Percentiles rank a stretch among this genome's conserved stretches.
These are phyloP conservation scores for Daldinia concentrica DNA, from an alignment of 495 filamentous ascomycete species.

Conservation along the genomic window DNA sequence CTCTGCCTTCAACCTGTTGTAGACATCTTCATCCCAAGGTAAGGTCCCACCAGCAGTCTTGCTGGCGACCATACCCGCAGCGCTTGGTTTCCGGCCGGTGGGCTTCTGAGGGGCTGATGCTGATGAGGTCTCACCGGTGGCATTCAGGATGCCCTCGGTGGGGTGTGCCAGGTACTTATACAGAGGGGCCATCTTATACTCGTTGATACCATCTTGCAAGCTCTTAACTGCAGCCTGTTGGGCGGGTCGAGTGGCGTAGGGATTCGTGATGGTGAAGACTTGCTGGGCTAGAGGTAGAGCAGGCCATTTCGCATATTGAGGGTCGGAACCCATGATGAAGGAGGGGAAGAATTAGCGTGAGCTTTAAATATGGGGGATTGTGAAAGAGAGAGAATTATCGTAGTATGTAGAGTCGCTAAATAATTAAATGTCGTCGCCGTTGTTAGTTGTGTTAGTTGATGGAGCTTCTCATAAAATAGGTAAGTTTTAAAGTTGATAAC, in stretches of 20 bases:
- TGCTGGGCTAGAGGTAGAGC: constrained; percentile 91
- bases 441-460: constrained; percentile 22
- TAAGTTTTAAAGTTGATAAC: not conserved
- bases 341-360: constrained; percentile 3
- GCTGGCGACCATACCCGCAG: constrained; percentile 77
- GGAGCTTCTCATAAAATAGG: constrained; percentile 13
- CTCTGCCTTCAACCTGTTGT: constrained; percentile 83
- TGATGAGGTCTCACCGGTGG: constrained; percentile 72
- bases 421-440: constrained; percentile 13
- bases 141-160: constrained; percentile 87
- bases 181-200: constrained; percentile 96
- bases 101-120: constrained; percentile 61
- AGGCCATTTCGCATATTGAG: constrained; percentile 95
- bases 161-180: constrained; percentile 97
- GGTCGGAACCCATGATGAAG: constrained; percentile 89
- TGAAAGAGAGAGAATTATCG: not conserved
- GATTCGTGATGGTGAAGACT: constrained; percentile 96
- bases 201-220: constrained; percentile 90
- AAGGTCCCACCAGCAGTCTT: constrained; percentile 70
- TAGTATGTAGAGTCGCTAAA: not conserved
- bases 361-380: not conserved
- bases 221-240: constrained; percentile 80
- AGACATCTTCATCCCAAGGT: constrained; percentile 89
- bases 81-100: constrained; percentile 64
- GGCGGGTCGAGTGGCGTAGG: constrained; percentile 71